Percentiles rank a stretch among this genome's conserved stretches.
Evolutionary conservation across 805 yeast species (phyloP).

Genomic region (Yamadazyma philogaea): DNA sequence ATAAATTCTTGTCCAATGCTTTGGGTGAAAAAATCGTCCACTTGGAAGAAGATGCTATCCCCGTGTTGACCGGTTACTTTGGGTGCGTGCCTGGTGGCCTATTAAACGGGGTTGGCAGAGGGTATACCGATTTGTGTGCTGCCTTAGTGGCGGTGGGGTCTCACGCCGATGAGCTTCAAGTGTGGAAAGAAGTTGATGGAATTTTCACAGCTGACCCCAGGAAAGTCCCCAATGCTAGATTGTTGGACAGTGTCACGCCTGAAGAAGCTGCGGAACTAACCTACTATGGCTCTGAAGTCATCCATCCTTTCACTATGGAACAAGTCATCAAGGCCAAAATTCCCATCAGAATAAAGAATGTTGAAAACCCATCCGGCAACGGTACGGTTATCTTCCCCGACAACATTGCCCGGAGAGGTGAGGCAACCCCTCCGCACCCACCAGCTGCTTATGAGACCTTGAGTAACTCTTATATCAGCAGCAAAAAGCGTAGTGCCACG

Average conservation of each 20-base stretch:
- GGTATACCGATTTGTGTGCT: constrained; percentile 97
- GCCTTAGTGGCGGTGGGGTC: constrained; percentile 93
- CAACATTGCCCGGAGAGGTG: constrained; percentile 80
- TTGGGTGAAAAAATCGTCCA: constrained; percentile 50
- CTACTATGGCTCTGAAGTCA: constrained; percentile 96
- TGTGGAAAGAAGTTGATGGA: constrained; percentile 99
- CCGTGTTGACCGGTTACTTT: constrained; percentile 94
- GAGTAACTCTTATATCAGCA: constrained; percentile 31
- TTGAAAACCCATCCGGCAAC: constrained; percentile 85
- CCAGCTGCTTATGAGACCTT: constrained; percentile 67
- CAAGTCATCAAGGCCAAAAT: constrained; percentile 95
- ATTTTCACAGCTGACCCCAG: constrained; percentile 98
- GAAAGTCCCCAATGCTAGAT: constrained; percentile 85
- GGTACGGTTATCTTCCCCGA: constrained; percentile 96
- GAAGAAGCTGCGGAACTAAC: constrained; percentile 99
- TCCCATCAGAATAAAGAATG: constrained; percentile 95
- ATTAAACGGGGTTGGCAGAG: constrained; percentile 90
- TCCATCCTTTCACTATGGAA: constrained; percentile 99
- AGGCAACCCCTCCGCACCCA: constrained; percentile 91
- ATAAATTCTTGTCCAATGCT: constrained; percentile 50
- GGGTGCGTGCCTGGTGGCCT: constrained; percentile 96
- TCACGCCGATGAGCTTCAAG: constrained; percentile 89
- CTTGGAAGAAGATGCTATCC: constrained; percentile 51
- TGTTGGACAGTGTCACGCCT: constrained; percentile 86
- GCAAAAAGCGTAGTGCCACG: constrained; percentile 70